Evolutionary conservation across 2,329 filamentous ascomycete genomes (phyloP), one percentile per base, ranked within the genome.

Genomic region (Bipolaris oryzae): DNA sequence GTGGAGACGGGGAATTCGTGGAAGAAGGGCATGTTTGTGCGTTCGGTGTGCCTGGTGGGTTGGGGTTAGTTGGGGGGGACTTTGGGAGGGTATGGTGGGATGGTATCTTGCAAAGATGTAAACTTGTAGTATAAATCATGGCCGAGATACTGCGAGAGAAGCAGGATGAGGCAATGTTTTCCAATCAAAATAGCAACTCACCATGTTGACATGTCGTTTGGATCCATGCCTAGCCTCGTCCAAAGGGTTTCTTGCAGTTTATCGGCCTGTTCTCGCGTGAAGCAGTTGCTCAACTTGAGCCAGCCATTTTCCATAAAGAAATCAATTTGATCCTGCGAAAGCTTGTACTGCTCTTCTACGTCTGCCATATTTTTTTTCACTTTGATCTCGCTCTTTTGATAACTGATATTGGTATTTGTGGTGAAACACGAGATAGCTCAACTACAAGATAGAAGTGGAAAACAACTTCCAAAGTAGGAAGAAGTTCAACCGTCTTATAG

Each of bases 121-220:
- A 1, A n/a, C 2, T 5, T n/a, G 5, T 35, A 5, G 5, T 35
- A 5, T 39, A 11, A 11, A 7, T 5, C 11, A 20, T 21, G 9
- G 5, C 16, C 20, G 10, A 5, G 4, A 21, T 13, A 7, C 2
- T 4, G 6, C 1, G 20, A 15, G 15, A 21, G 2, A 10, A 23
- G 20, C 5, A 15, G 21, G 13, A 13, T 25, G 13, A 18, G 10
- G 13, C 13, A 20, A 15, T 3, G 3, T 9, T 1, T 41, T 5
- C 9, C 1, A 7, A 7, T 37, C 7, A 33, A 6, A 5, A 23
- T 7, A 35, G 18, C 25, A 15, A 31, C 16, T 15, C 62, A 74
- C 88, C 88, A 90, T 31, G 88, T 90, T 2, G 80, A 79, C 69
- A 84, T 85, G 74, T 91, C 85, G 3, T 80, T 79, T 0, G 86